Base-by-base conservation (phyloP, 139 green algal species). In the Parachlorella kessleri region DNA sequence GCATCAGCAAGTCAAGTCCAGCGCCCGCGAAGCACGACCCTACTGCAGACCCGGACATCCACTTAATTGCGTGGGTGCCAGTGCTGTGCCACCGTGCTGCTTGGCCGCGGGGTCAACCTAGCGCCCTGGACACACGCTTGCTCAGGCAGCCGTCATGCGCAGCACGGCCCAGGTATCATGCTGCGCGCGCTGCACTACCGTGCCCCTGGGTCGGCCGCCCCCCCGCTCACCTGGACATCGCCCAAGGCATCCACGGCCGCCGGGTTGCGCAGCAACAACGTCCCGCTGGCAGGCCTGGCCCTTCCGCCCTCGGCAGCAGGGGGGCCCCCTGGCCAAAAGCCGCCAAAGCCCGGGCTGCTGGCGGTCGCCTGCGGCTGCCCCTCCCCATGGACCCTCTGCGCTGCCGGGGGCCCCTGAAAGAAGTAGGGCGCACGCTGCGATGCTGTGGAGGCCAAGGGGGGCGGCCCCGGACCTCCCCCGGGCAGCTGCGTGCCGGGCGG, bases 211-310 rank as follows among this genome's bases (percentile, higher is more conserved):
- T n/a, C n/a, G n/a, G n/a, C n/a, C n/a, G 14, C 48, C 23, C 68
- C 33, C 24, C 26, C 8, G 10, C 53, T 23, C 72, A 82, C 80
- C 55, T 85, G 80, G 40, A 85, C 75, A 23, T 78, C 74, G 1
- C 40, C 72, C 68, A 85, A 64, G 3, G 55, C 80, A 63, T 85
- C 75, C 10, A 67, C 71, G 8, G 75, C 75, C 24, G 81, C 64
- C 3, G 75, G 75, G 66, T 81, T 81, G 66, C 75, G 66, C 75
- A 81, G 75, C 66, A 66, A 37, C 1, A 66, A 9, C 2, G 74
- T 32, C 3, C 28, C 74, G 1, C 63, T n/a, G n/a, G n/a, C n/a
- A n/a, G 33, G 5, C 55, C 73, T 79, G 32, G 33, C 40, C 72
- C 73, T 3, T 10, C 74, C 3, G 63, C 55, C 55, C 3, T 64